A percentile compares a stretch with the other conserved stretches of the same genome.
phyloP scores from a whole-genome alignment of 148 eudicot species.

The Rhododendron molle region DNA sequence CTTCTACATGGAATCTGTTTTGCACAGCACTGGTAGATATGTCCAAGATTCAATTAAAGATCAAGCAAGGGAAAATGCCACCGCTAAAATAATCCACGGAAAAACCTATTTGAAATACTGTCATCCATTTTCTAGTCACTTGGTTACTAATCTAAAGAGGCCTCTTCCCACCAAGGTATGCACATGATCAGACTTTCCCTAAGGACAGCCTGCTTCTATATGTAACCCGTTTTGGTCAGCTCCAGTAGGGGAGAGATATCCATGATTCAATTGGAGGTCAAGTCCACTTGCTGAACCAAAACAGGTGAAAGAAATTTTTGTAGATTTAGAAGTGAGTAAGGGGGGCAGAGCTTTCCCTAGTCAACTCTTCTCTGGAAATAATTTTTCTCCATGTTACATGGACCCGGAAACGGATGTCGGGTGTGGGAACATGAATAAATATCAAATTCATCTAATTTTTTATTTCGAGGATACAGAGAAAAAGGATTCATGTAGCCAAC shows the following conservation, averaged over 20 bases:
- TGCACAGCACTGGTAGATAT: not conserved
- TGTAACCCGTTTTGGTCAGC: not conserved
- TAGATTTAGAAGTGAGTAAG: not conserved
- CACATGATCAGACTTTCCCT: not conserved
- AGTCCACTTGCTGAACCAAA: not conserved
- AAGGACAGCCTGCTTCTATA: not conserved
- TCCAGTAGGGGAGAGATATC: not conserved
- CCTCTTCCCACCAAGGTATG: not conserved
- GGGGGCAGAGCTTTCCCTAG: not conserved
- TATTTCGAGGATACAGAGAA: too few species aligned
- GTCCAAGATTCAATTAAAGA: not conserved
- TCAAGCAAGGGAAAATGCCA: not conserved
- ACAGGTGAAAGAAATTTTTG: not conserved
- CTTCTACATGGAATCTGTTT: not conserved
- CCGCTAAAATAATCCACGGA: not conserved
- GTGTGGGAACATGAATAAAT: too few species aligned
- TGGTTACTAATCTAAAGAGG: not conserved
- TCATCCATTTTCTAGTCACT: not conserved
- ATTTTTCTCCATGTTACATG: not conserved
- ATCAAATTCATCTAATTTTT: too few species aligned
- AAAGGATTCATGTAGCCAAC: too few species aligned
- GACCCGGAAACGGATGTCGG: too few species aligned
- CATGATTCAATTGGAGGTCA: not conserved
- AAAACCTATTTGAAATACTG: not conserved
- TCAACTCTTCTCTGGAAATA: not conserved